A percentile compares a stretch with the other conserved stretches of the same genome.
Evolutionary conservation across 495 filamentous ascomycete genomes (phyloP).

Genomic region (Lophiotrema nucula): DNA sequence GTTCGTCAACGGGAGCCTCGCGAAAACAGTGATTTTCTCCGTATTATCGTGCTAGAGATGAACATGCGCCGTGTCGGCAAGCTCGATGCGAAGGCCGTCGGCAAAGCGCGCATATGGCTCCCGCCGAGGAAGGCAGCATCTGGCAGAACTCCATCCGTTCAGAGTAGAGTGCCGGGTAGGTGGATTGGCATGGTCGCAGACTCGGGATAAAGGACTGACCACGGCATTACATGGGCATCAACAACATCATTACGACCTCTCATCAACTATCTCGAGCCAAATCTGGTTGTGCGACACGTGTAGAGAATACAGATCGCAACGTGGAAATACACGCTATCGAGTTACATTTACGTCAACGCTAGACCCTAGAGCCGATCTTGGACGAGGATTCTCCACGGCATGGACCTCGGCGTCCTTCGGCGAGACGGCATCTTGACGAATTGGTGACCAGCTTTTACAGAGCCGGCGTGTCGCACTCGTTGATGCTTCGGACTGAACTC

Average conservation of each 20-base stretch:
- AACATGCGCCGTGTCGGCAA: slow-evolving; percentile 93
- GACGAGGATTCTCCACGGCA: not conserved
- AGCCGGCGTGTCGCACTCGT: too few species aligned
- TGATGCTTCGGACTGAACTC: too few species aligned
- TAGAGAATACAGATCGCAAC: not conserved
- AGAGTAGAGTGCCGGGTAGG: slow-evolving; percentile 21
- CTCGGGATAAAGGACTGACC: not conserved
- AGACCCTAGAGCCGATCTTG: not conserved
- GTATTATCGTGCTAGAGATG: slow-evolving; percentile 94
- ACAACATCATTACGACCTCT: too few species aligned
- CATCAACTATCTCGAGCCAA: too few species aligned
- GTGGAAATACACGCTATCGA: not conserved
- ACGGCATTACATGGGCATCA: too few species aligned
- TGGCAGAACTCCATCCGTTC: slow-evolving; percentile 9
- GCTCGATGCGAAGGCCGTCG: slow-evolving; percentile 77
- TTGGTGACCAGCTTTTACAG: too few species aligned
- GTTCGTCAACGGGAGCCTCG: slow-evolving; percentile 82
- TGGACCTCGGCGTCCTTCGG: not conserved
- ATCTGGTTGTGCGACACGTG: too few species aligned
- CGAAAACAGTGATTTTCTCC: slow-evolving; percentile 91
- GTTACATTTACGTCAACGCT: not conserved
- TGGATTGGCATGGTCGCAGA: slow-evolving; percentile 24
- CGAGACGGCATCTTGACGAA: not conserved
- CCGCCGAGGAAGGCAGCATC: slow-evolving; percentile 62
- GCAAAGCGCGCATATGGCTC: slow-evolving; percentile 80